phyloP scores from a whole-genome alignment of 345 rosid genomes.

The Firmiana major region DNA sequence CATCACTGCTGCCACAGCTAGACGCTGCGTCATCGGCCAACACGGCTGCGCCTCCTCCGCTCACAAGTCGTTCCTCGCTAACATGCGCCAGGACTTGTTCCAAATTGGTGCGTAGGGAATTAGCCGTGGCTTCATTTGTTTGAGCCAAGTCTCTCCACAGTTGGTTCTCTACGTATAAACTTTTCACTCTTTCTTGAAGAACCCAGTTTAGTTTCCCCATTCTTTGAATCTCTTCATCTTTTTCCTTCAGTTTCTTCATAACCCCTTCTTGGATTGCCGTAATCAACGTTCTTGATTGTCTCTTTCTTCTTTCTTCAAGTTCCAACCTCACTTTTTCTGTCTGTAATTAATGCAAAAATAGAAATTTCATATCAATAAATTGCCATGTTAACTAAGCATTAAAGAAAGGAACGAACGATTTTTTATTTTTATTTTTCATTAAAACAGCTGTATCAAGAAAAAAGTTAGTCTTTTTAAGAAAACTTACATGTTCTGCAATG shows the following conservation, averaged over 20 bases:
- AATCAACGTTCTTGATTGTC: conserved; percentile 52
- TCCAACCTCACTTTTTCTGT: conserved; percentile 55
- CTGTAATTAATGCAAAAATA: conserved; percentile 19
- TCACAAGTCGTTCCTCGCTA: conserved; percentile 27
- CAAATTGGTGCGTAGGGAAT: conserved; percentile 49
- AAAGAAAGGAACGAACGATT: neutral
- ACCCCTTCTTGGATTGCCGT: conserved; percentile 43
- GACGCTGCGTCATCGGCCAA: conserved; percentile 52
- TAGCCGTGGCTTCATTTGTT: conserved; percentile 65
- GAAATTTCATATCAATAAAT: neutral
- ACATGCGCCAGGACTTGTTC: conserved; percentile 60
- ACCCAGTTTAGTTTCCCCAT: conserved; percentile 54
- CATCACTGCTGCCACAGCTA: conserved; percentile 58
- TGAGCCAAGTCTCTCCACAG: conserved; percentile 67
- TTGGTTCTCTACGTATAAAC: conserved; percentile 51
- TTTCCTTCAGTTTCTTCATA: conserved; percentile 45
- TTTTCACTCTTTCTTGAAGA: conserved; percentile 59
- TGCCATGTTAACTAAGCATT: neutral
- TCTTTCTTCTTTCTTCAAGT: conserved; percentile 51
- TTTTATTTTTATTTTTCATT: neutral
- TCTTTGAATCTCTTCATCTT: conserved; percentile 57
- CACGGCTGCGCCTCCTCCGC: conserved; percentile 20
- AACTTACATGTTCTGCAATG: conserved; percentile 48
- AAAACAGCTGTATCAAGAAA: neutral
- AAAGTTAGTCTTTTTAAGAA: neutral